Evolutionary conservation across 805 yeast species (phyloP), one percentile per base, ranked within the genome.

Genomic region (Candida pseudofarinosa): DNA sequence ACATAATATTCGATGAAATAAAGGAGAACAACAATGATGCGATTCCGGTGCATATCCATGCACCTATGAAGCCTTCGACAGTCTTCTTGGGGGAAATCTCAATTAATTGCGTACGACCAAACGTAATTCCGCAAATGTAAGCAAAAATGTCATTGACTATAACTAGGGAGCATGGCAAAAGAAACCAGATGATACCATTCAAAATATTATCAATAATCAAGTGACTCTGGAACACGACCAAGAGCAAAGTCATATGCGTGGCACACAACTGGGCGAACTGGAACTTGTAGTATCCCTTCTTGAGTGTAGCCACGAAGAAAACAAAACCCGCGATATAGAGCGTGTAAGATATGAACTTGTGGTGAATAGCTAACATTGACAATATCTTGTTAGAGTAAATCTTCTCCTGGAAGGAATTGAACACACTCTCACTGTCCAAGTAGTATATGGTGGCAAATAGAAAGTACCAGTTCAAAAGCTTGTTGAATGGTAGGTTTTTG

Each of bases 41-140:
- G 30, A 85, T 48, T 4, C 87, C 82, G 7, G 99, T 93, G 59
- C 93, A 91, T 38, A 88, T 65, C 99, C 99, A 93, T 14, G 98
- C 99, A 40, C 99, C 99, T 39, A 91, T 68, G 57, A 93, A 93
- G 2, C 99, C 99, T 69, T 93, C 99, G 31, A 91, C 89, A 3
- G 99, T 93, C 68, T 93, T 93, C 66, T 93, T 93, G 44, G 99
- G 99, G 10, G 97, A 88, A 49, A 93, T 88, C 40, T 85, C 88
- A 53, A 93, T 88, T 56, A 93, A 78, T 58, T 88, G 96, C 32
- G 97, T 91, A 49, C 76, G 80, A 42, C 99, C 99, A 67, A 93
- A 88, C 1, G 98, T 87, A 51, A 93, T 93, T 37, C 99, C 99
- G 68, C 98, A 93, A 38, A 93, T 72, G 61, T 93, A 93, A 19